Evolutionary conservation across 495 filamentous ascomycete species (phyloP), one percentile per base, ranked within the genome.

Genomic region (Lasiosphaeriaceae sp.): DNA sequence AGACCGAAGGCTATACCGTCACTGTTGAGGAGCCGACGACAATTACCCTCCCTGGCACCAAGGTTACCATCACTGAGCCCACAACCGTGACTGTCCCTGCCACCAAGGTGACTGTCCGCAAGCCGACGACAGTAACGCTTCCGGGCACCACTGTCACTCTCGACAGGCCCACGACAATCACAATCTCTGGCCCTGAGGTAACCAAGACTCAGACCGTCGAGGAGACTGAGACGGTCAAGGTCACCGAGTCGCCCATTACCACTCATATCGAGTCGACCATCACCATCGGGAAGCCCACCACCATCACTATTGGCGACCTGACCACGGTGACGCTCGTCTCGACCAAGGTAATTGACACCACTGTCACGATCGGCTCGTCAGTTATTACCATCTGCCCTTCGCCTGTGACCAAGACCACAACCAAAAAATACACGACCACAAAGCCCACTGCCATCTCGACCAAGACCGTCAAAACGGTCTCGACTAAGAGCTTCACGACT

Each of bases 381-480:
- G 35, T 54, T 24, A 19, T 54, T 20, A 59, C 56, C 34, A 37
- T 54, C 49, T 58, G 56, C 56, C 56, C 49, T 23, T n/a, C 47
- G 23, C 8, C 47, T 19, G 35, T 35, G 4, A 17, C 9, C 20
- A 3, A 31, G 37, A 22, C 52, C 29, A 24, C 14, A 3, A 24
- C 44, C 26, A 55, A 17, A 6, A n/a, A n/a, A n/a, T n/a, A n/a
- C n/a, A 48, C 51, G 19, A 50, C 45, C 17, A 20, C 9, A 9
- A 49, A 17, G 12, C 6, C 29, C 26, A 48, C 29, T 1, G 11
- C 5, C 3, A 24, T 22, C 17, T 16, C 14, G 24, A 48, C 16
- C 23, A 20, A 19, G 41, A 34, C 41, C 2, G n/a, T 14, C 2
- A 39, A 19, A 23, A 41, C 34, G 2, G 41, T 17, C 17, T 23